phyloP scores from a whole-genome alignment of 768 basidiomycete species.

The Coprinopsis cinerea region DNA sequence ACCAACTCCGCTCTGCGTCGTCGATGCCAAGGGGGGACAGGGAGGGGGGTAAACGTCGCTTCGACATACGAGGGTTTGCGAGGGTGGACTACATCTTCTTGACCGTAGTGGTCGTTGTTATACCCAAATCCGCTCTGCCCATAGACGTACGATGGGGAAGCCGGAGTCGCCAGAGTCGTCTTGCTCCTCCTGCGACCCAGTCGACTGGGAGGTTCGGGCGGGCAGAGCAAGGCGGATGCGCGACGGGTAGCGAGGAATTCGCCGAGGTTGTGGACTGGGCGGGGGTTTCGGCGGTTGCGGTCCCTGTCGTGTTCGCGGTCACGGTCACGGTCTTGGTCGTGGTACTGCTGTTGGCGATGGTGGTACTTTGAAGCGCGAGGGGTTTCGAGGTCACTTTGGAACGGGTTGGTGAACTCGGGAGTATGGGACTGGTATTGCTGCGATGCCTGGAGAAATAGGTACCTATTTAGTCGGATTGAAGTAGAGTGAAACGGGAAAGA shows the following conservation, averaged over 20 bases:
- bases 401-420: not conserved
- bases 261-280: not conserved
- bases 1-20: not conserved
- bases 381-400: not conserved
- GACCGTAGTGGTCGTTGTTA: too few species aligned
- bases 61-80: not conserved
- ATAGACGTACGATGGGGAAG: not conserved
- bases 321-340: not conserved
- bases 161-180: not conserved
- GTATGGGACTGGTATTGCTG: not conserved
- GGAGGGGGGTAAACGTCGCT: not conserved
- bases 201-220: not conserved
- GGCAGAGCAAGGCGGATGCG: not conserved
- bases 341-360: not conserved
- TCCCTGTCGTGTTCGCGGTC: too few species aligned
- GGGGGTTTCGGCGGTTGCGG: not conserved
- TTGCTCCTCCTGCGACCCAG: not conserved
- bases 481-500: not conserved
- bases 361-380: not conserved
- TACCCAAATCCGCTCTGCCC: too few species aligned
- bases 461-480: not conserved
- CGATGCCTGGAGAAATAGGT: not conserved
- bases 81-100: not conserved
- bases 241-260: conserved; percentile 1
- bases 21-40: not conserved